Evolutionary conservation across 1,284 basidiomycete species (phyloP).

Genomic region (Ceratobasidium sp.): DNA sequence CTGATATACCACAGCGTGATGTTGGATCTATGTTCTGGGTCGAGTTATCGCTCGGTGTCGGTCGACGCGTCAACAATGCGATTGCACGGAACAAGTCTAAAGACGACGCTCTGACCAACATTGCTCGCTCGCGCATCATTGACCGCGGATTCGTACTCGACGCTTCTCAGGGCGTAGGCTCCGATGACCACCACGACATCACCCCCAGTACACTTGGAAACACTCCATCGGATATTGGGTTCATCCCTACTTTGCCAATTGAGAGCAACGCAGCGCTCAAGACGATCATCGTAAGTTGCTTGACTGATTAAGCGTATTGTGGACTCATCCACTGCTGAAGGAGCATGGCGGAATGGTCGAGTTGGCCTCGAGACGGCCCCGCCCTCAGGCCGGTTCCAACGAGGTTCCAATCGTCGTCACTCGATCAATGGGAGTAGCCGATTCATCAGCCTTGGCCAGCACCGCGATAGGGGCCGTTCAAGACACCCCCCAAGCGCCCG

Average conservation of each 20-base stretch:
- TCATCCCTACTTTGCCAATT: conserved; percentile 23
- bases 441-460: conserved; percentile 6
- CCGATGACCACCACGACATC: not conserved
- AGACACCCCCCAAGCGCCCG: no score
- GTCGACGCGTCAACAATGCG: conserved; percentile 40
- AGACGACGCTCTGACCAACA: conserved; percentile 25
- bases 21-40: conserved; percentile 80
- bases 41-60: conserved; percentile 62
- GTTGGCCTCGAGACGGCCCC: conserved; percentile 22
- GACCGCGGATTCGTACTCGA: conserved; percentile 26
- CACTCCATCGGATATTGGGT: conserved; percentile 7
- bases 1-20: conserved; percentile 64
- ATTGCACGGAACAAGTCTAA: conserved; percentile 33
- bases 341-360: conserved; percentile 39
- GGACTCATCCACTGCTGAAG: not conserved
- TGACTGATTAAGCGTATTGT: not conserved
- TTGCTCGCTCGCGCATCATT: conserved; percentile 1
- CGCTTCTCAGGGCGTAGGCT: conserved; percentile 5
- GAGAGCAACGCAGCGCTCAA: conserved; percentile 32
- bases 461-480: not conserved
- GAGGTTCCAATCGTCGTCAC: conserved; percentile 28
- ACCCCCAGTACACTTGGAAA: conserved; percentile 29
- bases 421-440: conserved; percentile 12
- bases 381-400: conserved; percentile 1
- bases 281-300: conserved; percentile 17